Evolutionary conservation across 352 stramenopile genomes (phyloP).

Genomic region (Phytopythium cucurbitacearum): DNA sequence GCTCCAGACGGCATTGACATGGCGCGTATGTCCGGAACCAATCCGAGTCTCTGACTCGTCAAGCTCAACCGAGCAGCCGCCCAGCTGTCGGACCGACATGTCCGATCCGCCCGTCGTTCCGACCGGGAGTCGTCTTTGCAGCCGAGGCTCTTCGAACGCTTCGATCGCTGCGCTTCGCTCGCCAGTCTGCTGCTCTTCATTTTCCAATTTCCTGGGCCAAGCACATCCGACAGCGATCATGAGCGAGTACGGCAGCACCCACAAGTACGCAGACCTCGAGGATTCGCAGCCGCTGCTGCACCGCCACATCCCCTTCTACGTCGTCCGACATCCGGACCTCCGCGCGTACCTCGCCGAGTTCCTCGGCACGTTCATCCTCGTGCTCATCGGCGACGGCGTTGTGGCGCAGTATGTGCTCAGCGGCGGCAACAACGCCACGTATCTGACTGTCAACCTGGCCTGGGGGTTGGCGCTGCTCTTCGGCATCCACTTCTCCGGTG

Average conservation of each 20-base stretch:
- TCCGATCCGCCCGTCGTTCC: too few relatives aligned
- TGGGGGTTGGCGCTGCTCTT: slow-evolving; percentile 63
- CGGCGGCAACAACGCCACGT: slow-evolving; percentile 34
- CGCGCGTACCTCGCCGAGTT: slow-evolving; percentile 57
- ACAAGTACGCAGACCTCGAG: slow-evolving; percentile 28
- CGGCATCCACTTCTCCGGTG: slow-evolving; percentile 43
- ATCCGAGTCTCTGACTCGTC: too few relatives aligned
- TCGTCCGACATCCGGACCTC: slow-evolving; percentile 22
- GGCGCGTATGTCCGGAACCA: too few relatives aligned
- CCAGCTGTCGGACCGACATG: too few relatives aligned
- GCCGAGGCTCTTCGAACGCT: too few relatives aligned
- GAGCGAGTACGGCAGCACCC: slow-evolving; percentile 4
- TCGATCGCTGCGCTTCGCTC: too few relatives aligned
- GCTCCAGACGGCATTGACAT: too few relatives aligned
- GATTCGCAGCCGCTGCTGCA: not conserved
- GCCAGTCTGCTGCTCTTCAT: too few relatives aligned
- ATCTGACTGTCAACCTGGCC: slow-evolving; percentile 49
- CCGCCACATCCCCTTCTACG: slow-evolving; percentile 12
- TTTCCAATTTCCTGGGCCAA: too few relatives aligned
- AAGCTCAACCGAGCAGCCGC: too few relatives aligned
- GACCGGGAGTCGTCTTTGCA: too few relatives aligned
- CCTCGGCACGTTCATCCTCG: slow-evolving; percentile 57
- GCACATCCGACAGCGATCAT: too few relatives aligned
- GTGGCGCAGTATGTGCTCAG: slow-evolving; percentile 48
- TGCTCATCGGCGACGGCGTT: slow-evolving; percentile 49